Conservation (phyloP, 371 early-diverging fungal species). For the Smittium culicis region DNA sequence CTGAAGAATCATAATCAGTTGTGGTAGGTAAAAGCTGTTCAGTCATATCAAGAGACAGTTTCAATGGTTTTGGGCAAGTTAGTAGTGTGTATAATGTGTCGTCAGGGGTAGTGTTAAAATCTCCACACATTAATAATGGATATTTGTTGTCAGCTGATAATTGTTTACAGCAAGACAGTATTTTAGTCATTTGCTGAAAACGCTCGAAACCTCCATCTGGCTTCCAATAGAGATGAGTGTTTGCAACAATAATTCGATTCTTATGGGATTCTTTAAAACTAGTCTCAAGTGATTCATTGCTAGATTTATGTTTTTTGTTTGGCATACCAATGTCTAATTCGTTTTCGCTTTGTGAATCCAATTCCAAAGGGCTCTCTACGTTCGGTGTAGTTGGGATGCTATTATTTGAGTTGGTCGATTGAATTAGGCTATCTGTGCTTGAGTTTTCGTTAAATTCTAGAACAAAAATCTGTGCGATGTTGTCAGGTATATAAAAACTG, state of each 20-base stretch:
- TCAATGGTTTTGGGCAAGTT: conserved; percentile 12
- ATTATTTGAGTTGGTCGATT: too few relatives aligned
- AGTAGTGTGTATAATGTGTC: conserved; percentile 27
- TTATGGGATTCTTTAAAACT: background rate
- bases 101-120: conserved; percentile 32
- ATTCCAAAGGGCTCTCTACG: background rate
- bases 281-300: background rate
- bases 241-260: conserved; percentile 29
- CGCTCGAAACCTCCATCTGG: conserved; percentile 28
- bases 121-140: conserved; percentile 22
- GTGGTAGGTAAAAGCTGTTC: conserved; percentile 11
- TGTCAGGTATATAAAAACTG: conserved; percentile 30
- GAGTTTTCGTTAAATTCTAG: conserved; percentile 15
- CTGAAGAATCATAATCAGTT: conserved; percentile 9
- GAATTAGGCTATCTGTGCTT: too few relatives aligned
- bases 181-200: conserved; percentile 17
- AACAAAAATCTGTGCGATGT: conserved; percentile 33
- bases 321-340: background rate
- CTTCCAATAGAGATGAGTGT: conserved; percentile 39
- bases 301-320: background rate
- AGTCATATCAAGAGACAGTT: conserved; percentile 2
- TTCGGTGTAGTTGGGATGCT: too few relatives aligned
- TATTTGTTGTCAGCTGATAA: conserved; percentile 1
- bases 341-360: background rate
- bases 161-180: background rate